These are phyloP conservation scores for Phytomonas francai DNA, from an alignment of 208 protist species.

Conservation along the genomic window DNA sequence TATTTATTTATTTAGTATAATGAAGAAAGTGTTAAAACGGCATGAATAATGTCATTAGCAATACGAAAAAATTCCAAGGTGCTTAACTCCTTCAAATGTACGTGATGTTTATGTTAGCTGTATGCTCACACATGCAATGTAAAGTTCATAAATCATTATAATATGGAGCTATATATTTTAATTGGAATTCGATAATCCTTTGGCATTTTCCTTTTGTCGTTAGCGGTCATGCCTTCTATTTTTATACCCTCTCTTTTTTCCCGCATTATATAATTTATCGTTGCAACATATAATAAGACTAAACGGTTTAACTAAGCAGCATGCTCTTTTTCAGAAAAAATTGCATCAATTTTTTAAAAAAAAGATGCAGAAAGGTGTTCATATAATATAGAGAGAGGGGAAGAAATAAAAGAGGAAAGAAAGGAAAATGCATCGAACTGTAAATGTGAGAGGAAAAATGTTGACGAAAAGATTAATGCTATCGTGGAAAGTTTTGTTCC, in stretches of 20 bases:
- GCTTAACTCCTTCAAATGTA: no score
- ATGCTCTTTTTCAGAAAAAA: no score
- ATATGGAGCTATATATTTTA: background rate
- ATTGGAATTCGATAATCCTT: no score
- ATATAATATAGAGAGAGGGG: no score
- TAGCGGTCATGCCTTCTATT: background rate
- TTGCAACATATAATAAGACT: no score
- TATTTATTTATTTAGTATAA: slow-evolving; percentile 12
- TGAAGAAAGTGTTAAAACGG: background rate
- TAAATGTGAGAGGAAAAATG: background rate
- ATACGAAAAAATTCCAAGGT: background rate
- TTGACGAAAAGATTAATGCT: background rate
- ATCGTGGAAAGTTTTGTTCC: background rate
- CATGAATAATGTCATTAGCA: slow-evolving; percentile 5
- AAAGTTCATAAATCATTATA: background rate
- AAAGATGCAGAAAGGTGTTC: no score
- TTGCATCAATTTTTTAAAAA: no score
- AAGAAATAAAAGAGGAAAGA: background rate
- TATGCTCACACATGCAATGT: no score
- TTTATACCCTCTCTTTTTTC: background rate
- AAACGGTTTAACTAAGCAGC: no score
- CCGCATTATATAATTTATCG: background rate
- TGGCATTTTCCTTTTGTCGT: background rate
- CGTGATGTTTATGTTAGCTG: background rate
- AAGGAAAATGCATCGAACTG: background rate